Conservation (phyloP, 805 yeast species). For the Metschnikowia dekortorum region DNA sequence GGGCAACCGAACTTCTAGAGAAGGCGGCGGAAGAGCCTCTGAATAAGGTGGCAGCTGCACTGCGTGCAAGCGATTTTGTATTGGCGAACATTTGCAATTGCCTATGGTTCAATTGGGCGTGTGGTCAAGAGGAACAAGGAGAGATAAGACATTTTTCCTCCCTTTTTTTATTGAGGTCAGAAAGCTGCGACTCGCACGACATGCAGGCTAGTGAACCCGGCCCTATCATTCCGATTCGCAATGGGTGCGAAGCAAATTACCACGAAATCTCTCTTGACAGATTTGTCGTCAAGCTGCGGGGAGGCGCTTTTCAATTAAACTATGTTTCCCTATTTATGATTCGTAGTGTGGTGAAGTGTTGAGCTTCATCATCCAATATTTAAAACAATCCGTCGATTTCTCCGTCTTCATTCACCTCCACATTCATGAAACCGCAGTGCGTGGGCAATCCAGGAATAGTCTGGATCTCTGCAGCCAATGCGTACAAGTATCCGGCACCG, state of each 20-base stretch:
- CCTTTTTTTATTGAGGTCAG: constrained; percentile 3
- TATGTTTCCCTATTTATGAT: neutral
- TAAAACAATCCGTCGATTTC: constrained; percentile 78
- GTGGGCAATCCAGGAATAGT: constrained; percentile 86
- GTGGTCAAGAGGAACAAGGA: constrained; percentile 2
- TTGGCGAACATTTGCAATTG: constrained; percentile 10
- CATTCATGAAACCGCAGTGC: constrained; percentile 82
- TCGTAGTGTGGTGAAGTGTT: constrained; percentile 21
- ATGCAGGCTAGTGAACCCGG: neutral
- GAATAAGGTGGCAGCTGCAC: neutral
- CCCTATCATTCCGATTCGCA: neutral
- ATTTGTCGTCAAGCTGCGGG: too few species aligned
- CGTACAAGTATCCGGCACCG: constrained; percentile 84
- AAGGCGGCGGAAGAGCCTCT: neutral
- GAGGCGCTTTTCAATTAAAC: too few species aligned
- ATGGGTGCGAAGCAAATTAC: neutral
- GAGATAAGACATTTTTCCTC: constrained; percentile 5
- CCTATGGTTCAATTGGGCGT: neutral
- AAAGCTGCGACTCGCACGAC: neutral
- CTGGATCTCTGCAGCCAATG: constrained; percentile 80
- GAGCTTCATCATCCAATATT: constrained; percentile 14
- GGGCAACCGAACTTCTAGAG: neutral
- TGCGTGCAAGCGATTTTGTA: constrained; percentile 3
- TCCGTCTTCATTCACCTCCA: constrained; percentile 74
- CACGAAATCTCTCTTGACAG: too few species aligned